Conservation (phyloP, 345 rosid genomes). For the Linum tenue region DNA sequence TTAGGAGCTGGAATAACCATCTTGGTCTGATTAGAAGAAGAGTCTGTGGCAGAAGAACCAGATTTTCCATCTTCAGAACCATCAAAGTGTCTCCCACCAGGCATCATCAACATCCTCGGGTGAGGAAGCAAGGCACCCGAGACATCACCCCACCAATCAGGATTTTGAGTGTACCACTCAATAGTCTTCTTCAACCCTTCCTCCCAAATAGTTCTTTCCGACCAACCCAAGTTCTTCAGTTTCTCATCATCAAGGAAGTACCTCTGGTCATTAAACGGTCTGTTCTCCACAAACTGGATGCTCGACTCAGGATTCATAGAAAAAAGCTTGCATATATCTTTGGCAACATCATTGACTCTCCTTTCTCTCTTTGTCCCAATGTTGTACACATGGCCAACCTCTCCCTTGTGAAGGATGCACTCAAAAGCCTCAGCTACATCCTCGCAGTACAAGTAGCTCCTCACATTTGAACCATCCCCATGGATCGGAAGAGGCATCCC, state of each 20-base stretch:
- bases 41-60: neutral
- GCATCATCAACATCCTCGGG: constrained; percentile 20
- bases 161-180: constrained; percentile 16
- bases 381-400: constrained; percentile 19
- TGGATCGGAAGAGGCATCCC: constrained; percentile 19
- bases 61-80: constrained; percentile 6
- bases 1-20: constrained; percentile 9
- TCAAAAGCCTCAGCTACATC: constrained; percentile 20
- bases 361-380: constrained; percentile 15
- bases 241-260: constrained; percentile 16
- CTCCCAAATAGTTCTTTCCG: constrained; percentile 13
- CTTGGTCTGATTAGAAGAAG: neutral
- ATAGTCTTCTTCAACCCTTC: constrained; percentile 15
- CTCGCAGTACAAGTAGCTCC: constrained; percentile 18
- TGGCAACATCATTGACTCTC: constrained; percentile 19
- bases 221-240: constrained; percentile 17
- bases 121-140: constrained; percentile 14
- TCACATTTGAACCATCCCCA: constrained; percentile 16
- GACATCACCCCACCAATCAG: constrained; percentile 13
- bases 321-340: constrained; percentile 15
- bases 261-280: constrained; percentile 19
- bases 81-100: constrained; percentile 12
- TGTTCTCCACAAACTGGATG: constrained; percentile 17
- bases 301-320: constrained; percentile 7
- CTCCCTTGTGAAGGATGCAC: constrained; percentile 14